phyloP scores from a whole-genome alignment of 257 asterid genomes.

The Fraxinus anomala region DNA sequence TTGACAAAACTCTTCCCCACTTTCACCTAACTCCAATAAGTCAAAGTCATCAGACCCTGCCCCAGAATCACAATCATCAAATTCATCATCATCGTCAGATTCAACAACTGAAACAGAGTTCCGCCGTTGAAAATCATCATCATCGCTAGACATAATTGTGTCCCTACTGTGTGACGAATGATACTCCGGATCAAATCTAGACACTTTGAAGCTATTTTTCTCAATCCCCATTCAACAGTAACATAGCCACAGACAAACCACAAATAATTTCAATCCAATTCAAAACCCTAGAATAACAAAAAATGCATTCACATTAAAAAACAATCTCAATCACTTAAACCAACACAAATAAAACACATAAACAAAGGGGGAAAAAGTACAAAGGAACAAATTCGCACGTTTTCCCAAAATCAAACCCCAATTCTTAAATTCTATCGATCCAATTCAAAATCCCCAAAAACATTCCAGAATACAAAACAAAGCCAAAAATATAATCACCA shows the following conservation, averaged over 20 bases:
- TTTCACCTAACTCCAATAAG: conserved; percentile 81
- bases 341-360: not conserved
- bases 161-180: conserved; percentile 70
- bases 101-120: conserved; percentile 55
- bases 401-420: conserved; percentile 24
- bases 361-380: not conserved
- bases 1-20: conserved; percentile 95
- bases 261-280: conserved; percentile 36
- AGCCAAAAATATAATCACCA: conserved; percentile 9
- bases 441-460: conserved; percentile 30
- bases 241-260: conserved; percentile 44
- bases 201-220: conserved; percentile 73
- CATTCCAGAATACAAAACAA: conserved; percentile 16
- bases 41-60: conserved; percentile 98
- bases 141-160: conserved; percentile 71
- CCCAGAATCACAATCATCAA: conserved; percentile 96
- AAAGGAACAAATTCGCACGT: not conserved
- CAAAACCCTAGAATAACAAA: conserved; percentile 44
- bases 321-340: conserved; percentile 26
- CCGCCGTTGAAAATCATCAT: conserved; percentile 64
- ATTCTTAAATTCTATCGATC: conserved; percentile 23
- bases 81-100: conserved; percentile 84
- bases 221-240: conserved; percentile 89
- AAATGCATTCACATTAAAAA: conserved; percentile 28
- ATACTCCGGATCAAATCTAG: conserved; percentile 66